Evolutionary conservation across 2,329 filamentous ascomycete species (phyloP).

Genomic region (Penicillium sp.): DNA sequence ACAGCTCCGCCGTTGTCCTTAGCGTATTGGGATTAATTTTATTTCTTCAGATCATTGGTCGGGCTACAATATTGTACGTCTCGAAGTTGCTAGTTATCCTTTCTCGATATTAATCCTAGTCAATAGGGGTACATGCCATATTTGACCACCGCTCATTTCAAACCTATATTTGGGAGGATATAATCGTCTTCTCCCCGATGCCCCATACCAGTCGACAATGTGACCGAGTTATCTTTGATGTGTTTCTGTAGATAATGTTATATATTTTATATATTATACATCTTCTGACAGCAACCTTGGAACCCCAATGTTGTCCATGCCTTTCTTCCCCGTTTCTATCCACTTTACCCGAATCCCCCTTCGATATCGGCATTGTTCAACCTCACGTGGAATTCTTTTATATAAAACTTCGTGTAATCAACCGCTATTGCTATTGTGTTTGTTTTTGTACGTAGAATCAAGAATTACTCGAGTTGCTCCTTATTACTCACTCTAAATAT

Average conservation of each 20-base stretch:
- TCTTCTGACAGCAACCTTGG: background rate
- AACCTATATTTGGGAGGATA: background rate
- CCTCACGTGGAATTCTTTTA: no score
- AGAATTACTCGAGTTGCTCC: background rate
- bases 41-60: constrained; percentile 2
- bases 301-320: background rate
- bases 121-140: background rate
- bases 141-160: background rate
- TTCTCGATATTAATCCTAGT: background rate
- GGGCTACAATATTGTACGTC: background rate
- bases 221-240: background rate
- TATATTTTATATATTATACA: background rate
- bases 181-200: background rate
- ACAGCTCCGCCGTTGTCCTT: constrained; percentile 13
- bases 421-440: background rate
- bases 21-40: constrained; percentile 15
- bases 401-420: no score
- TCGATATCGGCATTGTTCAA: background rate
- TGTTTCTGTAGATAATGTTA: background rate
- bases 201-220: background rate
- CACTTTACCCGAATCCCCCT: background rate
- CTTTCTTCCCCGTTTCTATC: background rate
- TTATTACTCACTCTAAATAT: background rate
- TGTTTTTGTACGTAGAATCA: background rate
- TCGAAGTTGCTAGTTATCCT: background rate